A percentile compares a stretch with the other conserved stretches of the same genome.
These are phyloP conservation scores for Acorus gramineus DNA, from an alignment of 106 monocot genomes.

Conservation along the genomic window DNA sequence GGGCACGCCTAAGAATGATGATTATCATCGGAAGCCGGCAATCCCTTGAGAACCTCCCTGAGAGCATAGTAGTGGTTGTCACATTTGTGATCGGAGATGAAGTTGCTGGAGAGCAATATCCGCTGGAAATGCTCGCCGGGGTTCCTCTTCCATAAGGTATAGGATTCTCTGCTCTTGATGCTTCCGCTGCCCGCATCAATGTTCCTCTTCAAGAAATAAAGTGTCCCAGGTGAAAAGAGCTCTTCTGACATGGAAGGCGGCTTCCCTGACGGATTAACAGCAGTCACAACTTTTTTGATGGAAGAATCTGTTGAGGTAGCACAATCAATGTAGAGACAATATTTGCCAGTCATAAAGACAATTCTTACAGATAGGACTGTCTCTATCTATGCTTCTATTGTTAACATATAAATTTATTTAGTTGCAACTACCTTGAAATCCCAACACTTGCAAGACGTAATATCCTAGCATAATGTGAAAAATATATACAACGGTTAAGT, in stretches of 20 bases:
- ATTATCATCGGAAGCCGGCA: constrained; percentile 29
- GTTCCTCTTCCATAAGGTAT: constrained; percentile 62
- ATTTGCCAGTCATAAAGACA: too few species aligned
- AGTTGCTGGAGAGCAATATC: constrained; percentile 68
- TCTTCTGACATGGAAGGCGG: constrained; percentile 26
- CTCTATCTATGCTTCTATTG: too few species aligned
- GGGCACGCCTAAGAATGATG: neutral
- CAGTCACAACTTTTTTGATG: too few species aligned
- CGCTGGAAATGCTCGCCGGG: constrained; percentile 56
- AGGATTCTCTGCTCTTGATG: constrained; percentile 29
- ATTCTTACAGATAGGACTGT: too few species aligned
- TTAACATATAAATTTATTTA: too few species aligned
- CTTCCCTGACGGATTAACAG: too few species aligned
- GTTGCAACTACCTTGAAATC: too few species aligned
- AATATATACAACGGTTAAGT: too few species aligned
- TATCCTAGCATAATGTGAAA: too few species aligned
- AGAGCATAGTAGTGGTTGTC: constrained; percentile 83
- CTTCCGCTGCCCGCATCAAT: constrained; percentile 16
- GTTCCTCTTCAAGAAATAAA: constrained; percentile 69
- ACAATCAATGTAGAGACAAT: too few species aligned
- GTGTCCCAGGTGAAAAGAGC: constrained; percentile 63
- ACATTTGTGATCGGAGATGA: constrained; percentile 89
- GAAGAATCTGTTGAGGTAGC: too few species aligned
- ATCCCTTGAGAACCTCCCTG: constrained; percentile 86
- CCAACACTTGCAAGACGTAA: too few species aligned